Evolutionary conservation across 192 early-diverging fungal genomes (phyloP), one percentile per base, ranked within the genome.

Genomic region (Haplosporangium gracile): DNA sequence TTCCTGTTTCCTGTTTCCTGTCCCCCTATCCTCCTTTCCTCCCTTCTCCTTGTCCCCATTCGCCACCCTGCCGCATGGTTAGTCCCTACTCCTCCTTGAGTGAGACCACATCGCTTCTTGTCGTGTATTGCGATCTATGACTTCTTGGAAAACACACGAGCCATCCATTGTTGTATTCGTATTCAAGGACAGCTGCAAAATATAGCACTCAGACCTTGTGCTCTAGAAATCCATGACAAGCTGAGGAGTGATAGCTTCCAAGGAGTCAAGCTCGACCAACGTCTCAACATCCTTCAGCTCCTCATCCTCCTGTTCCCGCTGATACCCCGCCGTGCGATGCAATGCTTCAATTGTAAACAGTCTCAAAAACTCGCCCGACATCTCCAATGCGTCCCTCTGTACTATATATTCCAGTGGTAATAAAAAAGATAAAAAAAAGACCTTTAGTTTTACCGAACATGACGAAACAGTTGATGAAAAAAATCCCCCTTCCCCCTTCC

Each of bases 341-440:
- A 88, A 39, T 3, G 88, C 88, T 18, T 88, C 88, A 26, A 88
- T 84, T 26, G 88, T 88, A 65, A 88, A 88, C 38, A 88, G 49
- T 6, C 88, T 71, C 49, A 88, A 38, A 36, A 81, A 83, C 69
- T 88, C 88, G 22, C 82, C 70, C 51, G 88, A 84, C 29, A 88
- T 47, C 38, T 81, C 45, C 63, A 88, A 20, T 4, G 88, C 88
- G 9, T 88, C 88, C 39, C 78, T 88, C 10, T 83, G 76, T 5
- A 73, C 88, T 88, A 60, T 39, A 53, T 40, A 13, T 34, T 32
- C 2, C 7, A 68, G 26, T 11, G 24, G 57, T 47, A 8, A 26
- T 34, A 51, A 40, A 57, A 69, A 16, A 74, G 29, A 53, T 0
- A 68, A 77, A 71, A 26, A 53, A 42, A 40, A 45, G 60, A 4